Evolutionary conservation across 1,284 basidiomycete species (phyloP), one percentile per base, ranked within the genome.

Genomic region (Puccinia polysora): DNA sequence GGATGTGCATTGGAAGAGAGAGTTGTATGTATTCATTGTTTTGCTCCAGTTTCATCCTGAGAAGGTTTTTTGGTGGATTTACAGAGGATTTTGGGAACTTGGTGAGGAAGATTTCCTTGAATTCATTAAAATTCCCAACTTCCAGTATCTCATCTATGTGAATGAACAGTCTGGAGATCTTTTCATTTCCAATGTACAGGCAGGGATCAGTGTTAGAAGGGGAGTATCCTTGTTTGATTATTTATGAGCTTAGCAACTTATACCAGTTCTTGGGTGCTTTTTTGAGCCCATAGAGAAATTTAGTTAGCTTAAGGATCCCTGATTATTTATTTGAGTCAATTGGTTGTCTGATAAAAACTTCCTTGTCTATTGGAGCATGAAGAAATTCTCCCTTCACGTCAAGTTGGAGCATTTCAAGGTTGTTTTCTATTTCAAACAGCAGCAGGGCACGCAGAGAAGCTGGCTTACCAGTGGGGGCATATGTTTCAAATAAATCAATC

Each of bases 351-450:
- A 81, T 78, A 74, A 81, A 83, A 36, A 83, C 77, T 1, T 78
- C 77, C 53, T 83, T 81, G 0, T 82, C 77, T 0, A 85, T 77
- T 0, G 77, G 45, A 0, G 81, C 82, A 75, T 84, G 81, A 0
- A 83, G 77, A 70, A 80, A 84, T 0, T 81, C 82, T 0, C 76
- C 76, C 28, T 81, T 81, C 55, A 84, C 77, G 73, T 84, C 80
- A 23, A 83, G 78, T 49, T 82, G 80, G 49, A 82, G 77, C 0
- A 83, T 58, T 40, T 81, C 77, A 18, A 74, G 75, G 50, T 79
- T 78, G 28, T 79, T 56, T 2, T 62, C 14, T 0, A 81, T 79
- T 5, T 81, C 81, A 0, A 83, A 73, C 0, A 81, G 78, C 0
- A 83, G 76, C 1, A 83, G 63, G 1, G 79, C 71, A 0, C 79